phyloP scores from a whole-genome alignment of 495 filamentous ascomycete genomes.

The Aspergillus nidulans region DNA sequence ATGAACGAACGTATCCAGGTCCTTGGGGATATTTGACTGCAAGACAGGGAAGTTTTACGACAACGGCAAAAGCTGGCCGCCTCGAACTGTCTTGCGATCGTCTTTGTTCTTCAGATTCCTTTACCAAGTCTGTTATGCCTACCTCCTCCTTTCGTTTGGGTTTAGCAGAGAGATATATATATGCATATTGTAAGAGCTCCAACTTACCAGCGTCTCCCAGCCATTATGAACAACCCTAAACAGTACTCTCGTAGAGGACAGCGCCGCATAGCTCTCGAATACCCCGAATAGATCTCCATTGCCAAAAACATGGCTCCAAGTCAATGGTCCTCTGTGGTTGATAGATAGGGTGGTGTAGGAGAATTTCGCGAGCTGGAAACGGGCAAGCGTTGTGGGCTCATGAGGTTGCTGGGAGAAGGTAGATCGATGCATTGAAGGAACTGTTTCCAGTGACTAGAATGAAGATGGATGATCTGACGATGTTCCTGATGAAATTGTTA shows the following conservation, averaged over 20 bases:
- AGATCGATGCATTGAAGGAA: background rate
- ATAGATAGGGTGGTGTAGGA: conserved; percentile 35
- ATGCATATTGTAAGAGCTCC: background rate
- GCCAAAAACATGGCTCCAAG: conserved; percentile 38
- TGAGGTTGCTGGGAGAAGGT: conserved; percentile 2
- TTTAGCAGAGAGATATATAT: background rate
- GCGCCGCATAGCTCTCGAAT: conserved; percentile 20
- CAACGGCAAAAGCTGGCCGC: conserved; percentile 32
- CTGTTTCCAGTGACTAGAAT: background rate
- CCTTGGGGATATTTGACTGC: conserved; percentile 38
- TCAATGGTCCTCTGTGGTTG: conserved; percentile 29
- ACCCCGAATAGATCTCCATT: conserved; percentile 27
- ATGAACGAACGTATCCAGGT: conserved; percentile 14
- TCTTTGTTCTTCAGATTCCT: conserved; percentile 14
- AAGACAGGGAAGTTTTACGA: conserved; percentile 42
- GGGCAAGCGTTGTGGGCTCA: conserved; percentile 16
- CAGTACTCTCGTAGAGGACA: conserved; percentile 11
- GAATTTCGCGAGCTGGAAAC: conserved; percentile 37
- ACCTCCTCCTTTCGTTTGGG: conserved; percentile 30
- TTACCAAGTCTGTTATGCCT: conserved; percentile 26
- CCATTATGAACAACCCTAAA: conserved; percentile 25
- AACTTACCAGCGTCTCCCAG: conserved; percentile 28
- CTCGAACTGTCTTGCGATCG: conserved; percentile 7
- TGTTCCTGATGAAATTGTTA: background rate
- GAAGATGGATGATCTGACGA: background rate